These are phyloP conservation scores for Wallacemonas rigidus DNA, from an alignment of 208 protist genomes.

Conservation along the genomic window DNA sequence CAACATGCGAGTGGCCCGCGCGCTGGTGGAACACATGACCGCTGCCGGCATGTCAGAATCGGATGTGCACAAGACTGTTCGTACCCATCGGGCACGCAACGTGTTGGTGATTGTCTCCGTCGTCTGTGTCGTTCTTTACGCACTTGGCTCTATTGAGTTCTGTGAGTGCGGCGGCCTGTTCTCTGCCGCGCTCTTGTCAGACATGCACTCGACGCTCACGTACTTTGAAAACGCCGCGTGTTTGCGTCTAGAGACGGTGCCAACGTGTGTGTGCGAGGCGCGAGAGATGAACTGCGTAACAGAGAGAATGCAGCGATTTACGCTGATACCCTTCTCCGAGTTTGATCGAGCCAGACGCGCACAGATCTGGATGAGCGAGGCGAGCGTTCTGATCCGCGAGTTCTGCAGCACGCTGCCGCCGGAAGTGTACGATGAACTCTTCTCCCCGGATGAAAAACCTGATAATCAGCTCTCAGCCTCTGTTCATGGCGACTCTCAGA, in stretches of 20 bases:
- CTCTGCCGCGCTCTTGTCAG: constrained; percentile 10
- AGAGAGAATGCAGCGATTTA: constrained; percentile 6
- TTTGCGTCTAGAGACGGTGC: constrained; percentile 3
- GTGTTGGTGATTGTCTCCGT: constrained; percentile 29
- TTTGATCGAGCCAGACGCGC: constrained; percentile 1
- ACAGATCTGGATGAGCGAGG: constrained; percentile 4
- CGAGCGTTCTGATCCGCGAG: constrained; percentile 12
- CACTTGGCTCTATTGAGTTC: neutral
- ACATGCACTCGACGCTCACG: constrained; percentile 8
- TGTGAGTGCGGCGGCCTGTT: neutral
- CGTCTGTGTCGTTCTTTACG: constrained; percentile 5
- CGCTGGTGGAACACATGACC: neutral
- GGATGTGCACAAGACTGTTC: neutral
- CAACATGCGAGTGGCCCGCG: constrained; percentile 2
- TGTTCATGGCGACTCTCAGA: neutral
- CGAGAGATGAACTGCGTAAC: constrained; percentile 7
- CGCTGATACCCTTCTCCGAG: constrained; percentile 6
- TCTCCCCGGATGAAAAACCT: neutral
- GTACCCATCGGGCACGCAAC: constrained; percentile 22
- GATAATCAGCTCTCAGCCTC: neutral
- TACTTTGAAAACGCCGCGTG: constrained; percentile 10
- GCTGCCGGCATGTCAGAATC: neutral
- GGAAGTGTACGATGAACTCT: constrained; percentile 4
- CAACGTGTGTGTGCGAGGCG: constrained; percentile 11
- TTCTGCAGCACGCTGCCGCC: constrained; percentile 10